Evolutionary conservation across 768 basidiomycete genomes (phyloP), one percentile per base, ranked within the genome.

Genomic region (Dentipellis fragilis): DNA sequence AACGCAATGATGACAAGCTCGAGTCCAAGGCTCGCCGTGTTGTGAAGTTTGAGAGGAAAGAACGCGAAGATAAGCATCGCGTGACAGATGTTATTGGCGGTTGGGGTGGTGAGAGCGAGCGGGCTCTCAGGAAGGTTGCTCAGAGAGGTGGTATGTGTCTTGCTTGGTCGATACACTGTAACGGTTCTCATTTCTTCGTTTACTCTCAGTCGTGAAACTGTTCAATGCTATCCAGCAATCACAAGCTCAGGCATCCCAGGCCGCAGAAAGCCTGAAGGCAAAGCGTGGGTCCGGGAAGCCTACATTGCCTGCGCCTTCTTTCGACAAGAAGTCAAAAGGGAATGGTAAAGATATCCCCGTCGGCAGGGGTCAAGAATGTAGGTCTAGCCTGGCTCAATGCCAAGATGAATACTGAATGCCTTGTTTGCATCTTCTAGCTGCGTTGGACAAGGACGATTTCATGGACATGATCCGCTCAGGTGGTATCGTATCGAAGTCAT

Each of bases 181-280:
- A 16, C 2, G 9, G 47, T 17, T 48, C 39, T 56, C 19, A 51
- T 22, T 17, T 5, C 46, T 42, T 19, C 29, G 12, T 29, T 29
- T 36, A 37, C 23, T n/a, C 45, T 4, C 53, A 80, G 90, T 93
- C 48, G 89, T 93, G n/a, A 83, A 87, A 64, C 72, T 93, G 14
- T 93, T 93, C 73, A 93, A 93, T 62, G 82, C 79, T 4, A 87
- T 93, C 50, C 90, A 92, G 59, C 87, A 89, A 59, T 84, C 88
- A 17, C 90, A 93, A 63, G 72, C 76, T 23, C 77, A 75, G 11
- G 73, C 79, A 1, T 66, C 75, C 10, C 74, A 68, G 5, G 76
- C 77, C 10, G 77, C 74, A 21, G 82, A 83, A 64, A 78, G 81
- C 56, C 65, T 75, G 54, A 88, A 87, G 69, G 72, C 76, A 10